Conservation (phyloP, 306 rosid species). For the Geum urbanum region DNA sequence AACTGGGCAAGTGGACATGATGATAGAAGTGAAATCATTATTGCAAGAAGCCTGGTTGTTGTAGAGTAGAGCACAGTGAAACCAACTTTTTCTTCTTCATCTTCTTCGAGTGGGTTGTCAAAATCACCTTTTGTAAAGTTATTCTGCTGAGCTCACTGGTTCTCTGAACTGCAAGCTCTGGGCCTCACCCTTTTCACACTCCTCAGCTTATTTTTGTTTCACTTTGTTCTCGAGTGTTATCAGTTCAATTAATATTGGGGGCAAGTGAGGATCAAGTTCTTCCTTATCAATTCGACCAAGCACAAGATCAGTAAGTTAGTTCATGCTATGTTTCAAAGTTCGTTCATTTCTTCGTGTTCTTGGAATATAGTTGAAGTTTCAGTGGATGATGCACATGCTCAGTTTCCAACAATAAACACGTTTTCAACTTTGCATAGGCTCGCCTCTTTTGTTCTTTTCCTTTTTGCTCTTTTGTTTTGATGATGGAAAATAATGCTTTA, state of each 20-base stretch:
- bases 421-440: constrained; percentile 6
- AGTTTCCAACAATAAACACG: constrained; percentile 6
- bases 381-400: constrained; percentile 8
- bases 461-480: constrained; percentile 1
- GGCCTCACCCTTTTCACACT: background rate
- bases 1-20: background rate
- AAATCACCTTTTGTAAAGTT: background rate
- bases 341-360: background rate
- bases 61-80: background rate
- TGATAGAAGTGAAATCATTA: background rate
- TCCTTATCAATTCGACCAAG: background rate
- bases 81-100: background rate
- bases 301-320: constrained; percentile 6
- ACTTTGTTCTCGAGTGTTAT: background rate
- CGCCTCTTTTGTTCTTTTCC: constrained; percentile 3
- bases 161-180: background rate
- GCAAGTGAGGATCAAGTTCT: background rate
- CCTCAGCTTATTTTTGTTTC: background rate
- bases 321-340: background rate
- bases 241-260: background rate
- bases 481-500: background rate
- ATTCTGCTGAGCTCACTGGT: background rate
- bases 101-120: constrained; percentile 4
- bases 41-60: background rate
- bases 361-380: background rate